These are phyloP conservation scores for Vicia sativa DNA, from an alignment of 306 rosid genomes.

Conservation along the genomic window DNA sequence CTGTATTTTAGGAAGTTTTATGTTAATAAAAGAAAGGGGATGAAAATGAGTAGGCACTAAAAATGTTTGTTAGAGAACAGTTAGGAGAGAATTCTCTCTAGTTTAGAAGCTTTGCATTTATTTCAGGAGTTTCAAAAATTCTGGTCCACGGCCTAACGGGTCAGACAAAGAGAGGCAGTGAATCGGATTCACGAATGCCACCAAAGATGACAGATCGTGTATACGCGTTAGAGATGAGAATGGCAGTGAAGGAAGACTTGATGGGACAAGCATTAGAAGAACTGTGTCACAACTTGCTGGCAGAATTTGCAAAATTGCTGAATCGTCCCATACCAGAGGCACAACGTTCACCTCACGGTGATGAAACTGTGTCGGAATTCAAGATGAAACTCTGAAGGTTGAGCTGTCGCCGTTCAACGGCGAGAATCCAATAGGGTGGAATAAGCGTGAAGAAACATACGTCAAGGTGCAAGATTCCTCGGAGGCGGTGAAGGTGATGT, in stretches of 20 bases:
- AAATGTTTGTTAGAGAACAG: too few species aligned
- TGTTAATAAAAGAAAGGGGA: too few species aligned
- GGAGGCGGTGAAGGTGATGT: too few species aligned
- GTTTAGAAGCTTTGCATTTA: too few species aligned
- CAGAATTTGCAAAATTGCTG: not conserved
- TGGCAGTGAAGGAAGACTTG: not conserved
- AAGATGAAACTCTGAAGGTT: not conserved
- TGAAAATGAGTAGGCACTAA: too few species aligned
- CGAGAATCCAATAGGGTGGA: too few species aligned
- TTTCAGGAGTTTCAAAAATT: too few species aligned
- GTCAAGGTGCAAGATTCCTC: too few species aligned
- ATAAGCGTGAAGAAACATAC: too few species aligned
- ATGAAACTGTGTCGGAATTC: not conserved
- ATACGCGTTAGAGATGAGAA: not conserved
- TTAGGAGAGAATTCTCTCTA: too few species aligned
- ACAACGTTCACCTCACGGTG: not conserved
- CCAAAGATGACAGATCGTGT: not conserved
- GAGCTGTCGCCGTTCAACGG: not conserved
- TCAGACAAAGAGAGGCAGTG: not conserved
- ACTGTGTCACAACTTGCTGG: not conserved
- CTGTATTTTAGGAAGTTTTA: too few species aligned
- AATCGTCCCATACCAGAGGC: not conserved
- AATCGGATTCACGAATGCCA: not conserved
- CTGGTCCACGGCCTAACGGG: not conserved
- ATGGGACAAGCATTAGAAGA: not conserved